These are phyloP conservation scores for Lenzites betulinus DNA, from an alignment of 768 basidiomycete species.

Conservation along the genomic window DNA sequence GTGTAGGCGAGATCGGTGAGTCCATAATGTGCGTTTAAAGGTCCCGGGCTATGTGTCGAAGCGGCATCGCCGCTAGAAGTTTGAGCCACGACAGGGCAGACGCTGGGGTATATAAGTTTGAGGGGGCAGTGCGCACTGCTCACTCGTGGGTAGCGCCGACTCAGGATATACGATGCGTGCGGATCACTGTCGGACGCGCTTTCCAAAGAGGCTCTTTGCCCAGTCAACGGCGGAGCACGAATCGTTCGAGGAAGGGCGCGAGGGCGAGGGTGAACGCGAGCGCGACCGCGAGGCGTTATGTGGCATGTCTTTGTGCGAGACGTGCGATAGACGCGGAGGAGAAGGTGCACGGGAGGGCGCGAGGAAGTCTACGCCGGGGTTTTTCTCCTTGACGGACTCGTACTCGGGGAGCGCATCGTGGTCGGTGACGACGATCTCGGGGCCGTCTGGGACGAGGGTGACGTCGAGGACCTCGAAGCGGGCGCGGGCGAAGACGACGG, in stretches of 20 bases:
- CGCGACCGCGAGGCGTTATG: neutral
- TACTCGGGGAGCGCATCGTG: conserved; percentile 19
- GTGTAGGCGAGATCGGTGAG: no score
- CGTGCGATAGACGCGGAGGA: neutral
- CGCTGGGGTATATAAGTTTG: no score
- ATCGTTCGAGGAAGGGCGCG: neutral
- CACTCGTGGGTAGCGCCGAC: no score
- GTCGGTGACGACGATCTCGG: neutral
- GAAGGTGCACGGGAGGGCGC: conserved; percentile 12
- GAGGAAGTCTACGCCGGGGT: neutral
- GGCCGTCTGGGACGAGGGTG: conserved; percentile 15
- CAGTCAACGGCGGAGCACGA: neutral
- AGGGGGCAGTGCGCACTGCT: no score
- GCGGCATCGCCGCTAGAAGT: no score
- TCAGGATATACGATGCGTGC: no score
- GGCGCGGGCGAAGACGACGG: conserved; percentile 23
- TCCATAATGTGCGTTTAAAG: no score
- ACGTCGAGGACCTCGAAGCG: conserved; percentile 34
- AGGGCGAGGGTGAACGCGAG: neutral
- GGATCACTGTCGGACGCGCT: neutral
- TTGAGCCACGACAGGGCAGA: no score
- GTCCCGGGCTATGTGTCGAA: no score
- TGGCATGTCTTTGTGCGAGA: neutral
- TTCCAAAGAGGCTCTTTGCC: conserved; percentile 12
- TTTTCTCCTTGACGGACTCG: conserved; percentile 4